Percentiles rank a stretch among this genome's conserved stretches.
These are phyloP conservation scores for Pleomassaria siparia DNA, from an alignment of 2,329 filamentous ascomycete species.

Conservation along the genomic window DNA sequence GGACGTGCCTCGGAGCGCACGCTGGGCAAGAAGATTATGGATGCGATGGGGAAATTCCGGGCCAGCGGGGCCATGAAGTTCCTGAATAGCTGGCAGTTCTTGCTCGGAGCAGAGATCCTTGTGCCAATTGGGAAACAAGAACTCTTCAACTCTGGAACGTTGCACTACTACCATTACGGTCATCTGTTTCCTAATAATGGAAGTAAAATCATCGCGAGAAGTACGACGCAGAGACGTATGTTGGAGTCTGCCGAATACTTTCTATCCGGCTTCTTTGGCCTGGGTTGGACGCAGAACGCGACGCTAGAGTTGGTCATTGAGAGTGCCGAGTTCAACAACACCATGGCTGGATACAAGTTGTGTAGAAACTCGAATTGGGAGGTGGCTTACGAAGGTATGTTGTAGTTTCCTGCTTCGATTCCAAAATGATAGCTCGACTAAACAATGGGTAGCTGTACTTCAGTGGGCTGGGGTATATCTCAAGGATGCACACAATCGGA, in stretches of 20 bases:
- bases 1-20: constrained; percentile 58
- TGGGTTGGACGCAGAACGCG: constrained; percentile 71
- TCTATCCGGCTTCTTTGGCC: constrained; percentile 75
- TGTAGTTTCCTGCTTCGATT: neutral
- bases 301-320: constrained; percentile 75
- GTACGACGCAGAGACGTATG: constrained; percentile 78
- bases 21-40: constrained; percentile 58
- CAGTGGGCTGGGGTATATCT: constrained; percentile 69
- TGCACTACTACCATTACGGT: constrained; percentile 74
- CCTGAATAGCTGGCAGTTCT: constrained; percentile 68
- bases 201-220: constrained; percentile 72
- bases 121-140: constrained; percentile 73
- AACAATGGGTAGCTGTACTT: constrained; percentile 48
- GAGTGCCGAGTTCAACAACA: constrained; percentile 65
- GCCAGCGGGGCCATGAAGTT: constrained; percentile 65
- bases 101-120: constrained; percentile 70
- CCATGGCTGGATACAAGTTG: constrained; percentile 65
- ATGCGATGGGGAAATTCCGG: constrained; percentile 56
- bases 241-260: constrained; percentile 76
- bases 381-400: constrained; percentile 52
- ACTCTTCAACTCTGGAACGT: constrained; percentile 68
- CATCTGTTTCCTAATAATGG: constrained; percentile 68
- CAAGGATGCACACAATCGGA: constrained; percentile 61
- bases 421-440: too few relatives aligned
- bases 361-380: constrained; percentile 62